phyloP scores from a whole-genome alignment of 2,329 filamentous ascomycete species.

The Penicillium sp. region DNA sequence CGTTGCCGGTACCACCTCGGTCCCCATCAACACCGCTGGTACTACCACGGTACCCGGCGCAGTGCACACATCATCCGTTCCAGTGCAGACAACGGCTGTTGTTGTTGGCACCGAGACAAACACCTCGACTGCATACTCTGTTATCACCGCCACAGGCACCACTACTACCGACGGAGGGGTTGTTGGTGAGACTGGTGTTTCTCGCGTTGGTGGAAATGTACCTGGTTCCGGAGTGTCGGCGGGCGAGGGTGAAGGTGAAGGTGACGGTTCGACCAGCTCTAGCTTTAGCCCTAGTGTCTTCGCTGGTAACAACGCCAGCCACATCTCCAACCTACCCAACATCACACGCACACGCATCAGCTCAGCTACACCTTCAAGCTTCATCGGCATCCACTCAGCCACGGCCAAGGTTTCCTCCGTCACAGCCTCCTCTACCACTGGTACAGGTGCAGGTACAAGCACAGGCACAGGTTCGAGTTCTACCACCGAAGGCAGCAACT shows the following conservation, averaged over 20 bases:
- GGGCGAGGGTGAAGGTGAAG: background rate
- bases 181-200: background rate
- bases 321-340: background rate
- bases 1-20: constrained; percentile 20
- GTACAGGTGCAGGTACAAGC: background rate
- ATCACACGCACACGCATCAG: background rate
- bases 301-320: background rate
- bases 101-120: background rate
- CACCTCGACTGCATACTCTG: background rate
- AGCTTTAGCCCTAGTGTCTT: background rate
- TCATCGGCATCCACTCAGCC: background rate
- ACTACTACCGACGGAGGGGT: background rate
- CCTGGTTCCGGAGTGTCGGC: background rate
- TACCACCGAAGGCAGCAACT: background rate
- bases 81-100: background rate
- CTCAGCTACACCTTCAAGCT: background rate
- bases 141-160: background rate
- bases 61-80: background rate
- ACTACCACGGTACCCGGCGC: background rate
- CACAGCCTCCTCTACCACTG: background rate
- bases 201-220: background rate
- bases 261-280: background rate
- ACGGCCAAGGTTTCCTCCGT: background rate
- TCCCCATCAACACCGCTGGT: background rate
- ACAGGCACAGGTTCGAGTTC: background rate